These are phyloP conservation scores for Cenchrus americanus DNA, from an alignment of 176 grass and related monocot genomes.

Conservation along the genomic window DNA sequence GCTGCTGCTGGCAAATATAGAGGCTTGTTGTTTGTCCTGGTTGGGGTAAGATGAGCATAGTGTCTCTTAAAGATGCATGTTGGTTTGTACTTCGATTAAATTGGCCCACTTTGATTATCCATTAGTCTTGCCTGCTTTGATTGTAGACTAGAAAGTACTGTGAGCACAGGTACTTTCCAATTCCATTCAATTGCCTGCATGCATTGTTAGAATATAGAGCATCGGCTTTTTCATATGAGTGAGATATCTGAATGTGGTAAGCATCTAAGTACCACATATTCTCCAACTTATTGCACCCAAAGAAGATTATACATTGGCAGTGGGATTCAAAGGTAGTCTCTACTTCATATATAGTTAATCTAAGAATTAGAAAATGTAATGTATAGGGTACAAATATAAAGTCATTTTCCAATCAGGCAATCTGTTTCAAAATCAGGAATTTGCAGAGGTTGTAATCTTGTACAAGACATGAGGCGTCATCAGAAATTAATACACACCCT, in stretches of 20 bases:
- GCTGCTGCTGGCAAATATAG: neutral
- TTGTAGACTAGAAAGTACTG: neutral
- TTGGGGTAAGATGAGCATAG: neutral
- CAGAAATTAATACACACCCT: neutral
- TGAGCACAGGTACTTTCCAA: neutral
- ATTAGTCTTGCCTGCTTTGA: slow-evolving; percentile 3
- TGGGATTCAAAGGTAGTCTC: neutral
- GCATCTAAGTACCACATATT: neutral
- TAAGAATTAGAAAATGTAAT: neutral
- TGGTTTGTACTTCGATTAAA: slow-evolving; percentile 11
- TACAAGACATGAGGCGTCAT: neutral
- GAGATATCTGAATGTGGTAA: neutral
- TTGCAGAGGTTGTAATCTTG: neutral
- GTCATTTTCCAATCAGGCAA: neutral
- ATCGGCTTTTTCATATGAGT: neutral
- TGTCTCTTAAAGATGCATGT: neutral
- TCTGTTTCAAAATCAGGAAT: neutral
- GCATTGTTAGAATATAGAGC: neutral
- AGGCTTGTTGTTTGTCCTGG: neutral
- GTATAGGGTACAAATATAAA: neutral
- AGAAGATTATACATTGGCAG: neutral
- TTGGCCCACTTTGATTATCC: neutral
- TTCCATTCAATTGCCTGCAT: neutral
- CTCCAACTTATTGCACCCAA: neutral
- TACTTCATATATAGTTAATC: neutral